Percentiles rank a stretch among this genome's conserved stretches.
Evolutionary conservation across 2,329 filamentous ascomycete species (phyloP).

Genomic region (Exserohilum rostratum): DNA sequence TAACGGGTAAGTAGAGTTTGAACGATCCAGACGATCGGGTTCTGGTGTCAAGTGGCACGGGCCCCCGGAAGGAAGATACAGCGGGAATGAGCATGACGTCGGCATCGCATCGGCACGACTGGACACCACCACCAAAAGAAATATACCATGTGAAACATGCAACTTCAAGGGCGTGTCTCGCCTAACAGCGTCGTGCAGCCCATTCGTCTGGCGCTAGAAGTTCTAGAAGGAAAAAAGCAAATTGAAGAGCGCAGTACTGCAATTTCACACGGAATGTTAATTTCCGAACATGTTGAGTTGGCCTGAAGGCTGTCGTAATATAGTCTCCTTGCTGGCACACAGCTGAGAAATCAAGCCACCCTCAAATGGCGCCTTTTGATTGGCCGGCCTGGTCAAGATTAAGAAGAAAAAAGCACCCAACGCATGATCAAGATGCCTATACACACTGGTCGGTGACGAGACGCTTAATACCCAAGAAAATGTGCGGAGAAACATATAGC

Average conservation of each 20-base stretch:
- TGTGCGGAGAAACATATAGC: slow-evolving; percentile 15
- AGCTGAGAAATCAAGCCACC: slow-evolving; percentile 5
- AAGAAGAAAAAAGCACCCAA: slow-evolving; percentile 23
- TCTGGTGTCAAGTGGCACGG: slow-evolving; percentile 5
- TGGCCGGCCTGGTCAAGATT: slow-evolving; percentile 5
- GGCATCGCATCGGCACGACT: slow-evolving; percentile 6
- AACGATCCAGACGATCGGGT: slow-evolving; percentile 10
- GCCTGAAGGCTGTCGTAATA: neutral
- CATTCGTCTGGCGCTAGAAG: slow-evolving; percentile 5
- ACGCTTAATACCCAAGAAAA: slow-evolving; percentile 12
- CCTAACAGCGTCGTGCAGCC: slow-evolving; percentile 1
- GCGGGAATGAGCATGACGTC: slow-evolving; percentile 9
- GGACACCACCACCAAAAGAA: slow-evolving; percentile 3
- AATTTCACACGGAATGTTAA: slow-evolving; percentile 14
- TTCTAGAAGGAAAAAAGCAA: slow-evolving; percentile 19
- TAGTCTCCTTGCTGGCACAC: neutral
- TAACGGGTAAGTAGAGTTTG: slow-evolving; percentile 3
- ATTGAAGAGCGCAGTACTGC: slow-evolving; percentile 10
- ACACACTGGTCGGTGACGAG: slow-evolving; percentile 20
- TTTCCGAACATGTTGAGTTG: slow-evolving; percentile 2
- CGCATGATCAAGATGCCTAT: slow-evolving; percentile 22
- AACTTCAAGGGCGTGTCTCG: slow-evolving; percentile 7
- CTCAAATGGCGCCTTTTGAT: slow-evolving; percentile 1
- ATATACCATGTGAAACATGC: slow-evolving; percentile 14
- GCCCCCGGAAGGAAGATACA: neutral